Evolutionary conservation across 129 eudicot genomes (phyloP).

Genomic region (Arctium lappa): DNA sequence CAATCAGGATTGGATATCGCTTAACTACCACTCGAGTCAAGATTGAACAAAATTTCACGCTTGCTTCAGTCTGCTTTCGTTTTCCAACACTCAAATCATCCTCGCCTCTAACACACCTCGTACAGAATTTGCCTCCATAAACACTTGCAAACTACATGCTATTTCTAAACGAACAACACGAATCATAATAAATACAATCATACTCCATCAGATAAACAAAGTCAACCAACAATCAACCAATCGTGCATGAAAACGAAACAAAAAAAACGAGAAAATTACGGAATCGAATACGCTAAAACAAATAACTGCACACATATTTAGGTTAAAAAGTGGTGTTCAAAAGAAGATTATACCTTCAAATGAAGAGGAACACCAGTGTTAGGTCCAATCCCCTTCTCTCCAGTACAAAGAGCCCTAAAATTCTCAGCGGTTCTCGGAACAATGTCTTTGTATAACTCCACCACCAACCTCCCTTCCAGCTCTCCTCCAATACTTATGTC

Average conservation of each 20-base stretch:
- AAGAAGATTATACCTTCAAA: slow-evolving; percentile 52
- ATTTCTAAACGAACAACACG: not conserved
- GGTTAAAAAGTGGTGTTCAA: not conserved
- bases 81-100: not conserved
- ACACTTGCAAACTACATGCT: not conserved
- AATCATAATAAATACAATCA: not conserved
- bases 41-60: not conserved
- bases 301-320: not conserved
- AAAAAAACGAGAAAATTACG: not conserved
- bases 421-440: slow-evolving; percentile 93
- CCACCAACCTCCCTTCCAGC: slow-evolving; percentile 74
- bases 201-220: not conserved
- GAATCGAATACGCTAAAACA: not conserved
- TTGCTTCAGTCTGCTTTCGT: not conserved
- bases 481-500: slow-evolving; percentile 93
- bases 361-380: slow-evolving; percentile 78
- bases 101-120: not conserved
- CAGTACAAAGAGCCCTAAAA: slow-evolving; percentile 96
- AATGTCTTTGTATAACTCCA: slow-evolving; percentile 64
- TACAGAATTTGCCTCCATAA: not conserved
- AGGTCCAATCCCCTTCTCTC: slow-evolving; percentile 79
- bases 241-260: not conserved
- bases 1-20: not conserved
- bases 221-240: not conserved
- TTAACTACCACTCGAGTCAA: not conserved